Conservation (phyloP, 2,329 filamentous ascomycete species). For the Ophiocordyceps camponoti-leonardi region DNA sequence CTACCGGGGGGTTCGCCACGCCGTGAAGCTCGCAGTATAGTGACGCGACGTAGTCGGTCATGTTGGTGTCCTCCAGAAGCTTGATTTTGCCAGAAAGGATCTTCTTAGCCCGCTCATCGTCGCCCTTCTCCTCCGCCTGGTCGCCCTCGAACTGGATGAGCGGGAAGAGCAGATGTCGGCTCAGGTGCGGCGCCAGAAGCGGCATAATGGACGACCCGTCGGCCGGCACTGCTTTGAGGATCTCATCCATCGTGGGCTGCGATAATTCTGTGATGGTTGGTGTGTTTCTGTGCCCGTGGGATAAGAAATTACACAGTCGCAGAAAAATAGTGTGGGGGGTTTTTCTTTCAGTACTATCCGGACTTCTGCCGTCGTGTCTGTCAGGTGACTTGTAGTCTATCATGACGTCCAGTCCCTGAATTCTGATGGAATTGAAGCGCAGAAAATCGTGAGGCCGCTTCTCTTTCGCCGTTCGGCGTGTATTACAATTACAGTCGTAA, state of each 20-base stretch:
- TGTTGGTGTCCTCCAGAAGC: slow-evolving; percentile 92
- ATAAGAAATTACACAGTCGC: slow-evolving; percentile 21
- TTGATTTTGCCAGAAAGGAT: slow-evolving; percentile 80
- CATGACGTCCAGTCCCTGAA: no score
- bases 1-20: slow-evolving; percentile 58
- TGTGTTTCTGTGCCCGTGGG: slow-evolving; percentile 11
- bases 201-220: slow-evolving; percentile 68
- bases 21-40: slow-evolving; percentile 81
- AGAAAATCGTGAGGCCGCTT: no score
- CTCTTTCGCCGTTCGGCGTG: no score
- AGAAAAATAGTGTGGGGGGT: slow-evolving; percentile 18
- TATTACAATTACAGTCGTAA: no score
- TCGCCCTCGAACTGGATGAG: slow-evolving; percentile 81
- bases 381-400: no score
- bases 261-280: neutral
- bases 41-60: slow-evolving; percentile 93
- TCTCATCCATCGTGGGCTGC: slow-evolving; percentile 19
- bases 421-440: no score
- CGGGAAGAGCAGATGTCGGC: slow-evolving; percentile 91
- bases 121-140: slow-evolving; percentile 60
- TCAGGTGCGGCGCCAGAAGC: slow-evolving; percentile 79
- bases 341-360: slow-evolving; percentile 9
- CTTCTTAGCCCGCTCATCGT: slow-evolving; percentile 41
- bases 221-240: slow-evolving; percentile 35
- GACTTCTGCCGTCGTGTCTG: slow-evolving; percentile 12